Evolutionary conservation across 768 basidiomycete species (phyloP).

Genomic region (Lactarius akahatsu): DNA sequence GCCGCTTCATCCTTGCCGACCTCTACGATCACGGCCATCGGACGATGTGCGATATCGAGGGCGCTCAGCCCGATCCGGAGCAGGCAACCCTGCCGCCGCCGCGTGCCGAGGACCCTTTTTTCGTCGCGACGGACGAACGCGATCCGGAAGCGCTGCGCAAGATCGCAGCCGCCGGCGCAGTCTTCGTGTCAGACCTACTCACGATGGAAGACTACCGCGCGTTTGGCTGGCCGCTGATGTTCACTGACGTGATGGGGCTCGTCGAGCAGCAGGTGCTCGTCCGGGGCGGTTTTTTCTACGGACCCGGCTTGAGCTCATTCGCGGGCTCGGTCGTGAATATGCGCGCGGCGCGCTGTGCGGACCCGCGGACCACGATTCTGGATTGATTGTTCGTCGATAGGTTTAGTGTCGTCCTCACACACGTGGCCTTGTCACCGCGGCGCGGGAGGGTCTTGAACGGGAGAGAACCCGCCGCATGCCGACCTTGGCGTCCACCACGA

Average conservation of each 20-base stretch:
- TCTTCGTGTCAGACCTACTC: slow-evolving; percentile 44
- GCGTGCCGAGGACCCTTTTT: slow-evolving; percentile 30
- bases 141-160: slow-evolving; percentile 35
- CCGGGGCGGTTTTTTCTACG: slow-evolving; percentile 40
- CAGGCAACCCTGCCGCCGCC: slow-evolving; percentile 14
- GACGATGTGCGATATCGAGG: slow-evolving; percentile 15
- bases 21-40: background rate
- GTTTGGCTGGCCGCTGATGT: slow-evolving; percentile 43
- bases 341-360: slow-evolving; percentile 39
- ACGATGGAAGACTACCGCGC: slow-evolving; percentile 41
- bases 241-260: slow-evolving; percentile 44
- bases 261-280: slow-evolving; percentile 44
- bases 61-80: slow-evolving; percentile 11
- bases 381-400: slow-evolving; percentile 34
- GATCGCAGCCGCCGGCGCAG: slow-evolving; percentile 39
- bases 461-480: background rate
- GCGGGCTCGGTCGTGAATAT: slow-evolving; percentile 42
- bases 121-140: slow-evolving; percentile 46
- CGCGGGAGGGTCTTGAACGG: background rate
- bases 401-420: background rate
- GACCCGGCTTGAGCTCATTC: slow-evolving; percentile 40
- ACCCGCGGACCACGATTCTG: slow-evolving; percentile 37
- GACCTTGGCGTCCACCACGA: background rate
- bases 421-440: background rate
- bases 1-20: slow-evolving; percentile 34